phyloP scores from a whole-genome alignment of 768 basidiomycete species.

The Rhodotorula taiwanensis region DNA sequence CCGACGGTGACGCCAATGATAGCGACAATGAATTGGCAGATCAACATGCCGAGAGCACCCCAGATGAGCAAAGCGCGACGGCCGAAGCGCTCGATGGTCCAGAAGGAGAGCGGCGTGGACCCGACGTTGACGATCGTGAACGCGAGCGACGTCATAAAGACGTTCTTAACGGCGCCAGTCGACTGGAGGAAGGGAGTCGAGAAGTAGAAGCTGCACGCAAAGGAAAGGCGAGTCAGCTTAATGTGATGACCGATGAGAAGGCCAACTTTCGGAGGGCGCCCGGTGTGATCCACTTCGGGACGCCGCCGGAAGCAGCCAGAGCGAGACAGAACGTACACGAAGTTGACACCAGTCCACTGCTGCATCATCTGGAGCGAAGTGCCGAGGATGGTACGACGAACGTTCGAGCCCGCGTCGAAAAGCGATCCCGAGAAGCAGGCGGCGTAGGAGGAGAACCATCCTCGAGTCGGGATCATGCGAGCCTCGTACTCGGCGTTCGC shows the following conservation, averaged over 20 bases:
- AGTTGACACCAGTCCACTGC: conserved; percentile 54
- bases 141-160: conserved; percentile 38
- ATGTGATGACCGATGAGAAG: no score
- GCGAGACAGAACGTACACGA: background rate
- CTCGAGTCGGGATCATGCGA: conserved; percentile 48
- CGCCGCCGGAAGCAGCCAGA: background rate
- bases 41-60: conserved; percentile 72
- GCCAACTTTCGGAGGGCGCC: no score
- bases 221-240: no score
- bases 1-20: conserved; percentile 56
- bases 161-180: conserved; percentile 35
- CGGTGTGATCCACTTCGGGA: background rate
- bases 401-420: conserved; percentile 51
- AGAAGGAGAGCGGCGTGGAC: conserved; percentile 74
- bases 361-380: conserved; percentile 71
- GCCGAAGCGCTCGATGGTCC: conserved; percentile 71
- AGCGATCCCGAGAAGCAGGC: conserved; percentile 51
- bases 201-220: conserved; percentile 32
- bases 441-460: conserved; percentile 55
- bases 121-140: conserved; percentile 51
- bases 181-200: conserved; percentile 38
- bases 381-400: conserved; percentile 69
- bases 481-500: conserved; percentile 61
- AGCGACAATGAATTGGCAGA: conserved; percentile 77
- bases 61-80: conserved; percentile 58